Conservation (phyloP, 306 rosid genomes). For the Alnus rubra region DNA sequence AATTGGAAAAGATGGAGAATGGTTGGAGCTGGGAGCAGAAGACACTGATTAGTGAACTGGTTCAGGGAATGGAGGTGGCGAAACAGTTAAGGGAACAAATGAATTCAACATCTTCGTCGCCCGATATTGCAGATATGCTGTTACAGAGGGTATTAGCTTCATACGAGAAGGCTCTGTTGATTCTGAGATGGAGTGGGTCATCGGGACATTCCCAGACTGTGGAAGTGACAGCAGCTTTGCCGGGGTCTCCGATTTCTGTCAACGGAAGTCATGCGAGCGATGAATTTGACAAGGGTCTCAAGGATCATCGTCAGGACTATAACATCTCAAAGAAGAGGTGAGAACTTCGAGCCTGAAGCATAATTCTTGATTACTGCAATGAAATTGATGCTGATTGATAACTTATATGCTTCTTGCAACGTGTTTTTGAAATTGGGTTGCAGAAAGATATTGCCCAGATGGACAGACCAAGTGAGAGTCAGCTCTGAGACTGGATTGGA, state of each 20-base stretch:
- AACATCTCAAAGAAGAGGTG: conserved; percentile 73
- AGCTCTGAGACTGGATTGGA: conserved; percentile 61
- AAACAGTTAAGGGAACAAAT: conserved; percentile 57
- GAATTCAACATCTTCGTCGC: conserved; percentile 32
- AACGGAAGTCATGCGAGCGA: conserved; percentile 55
- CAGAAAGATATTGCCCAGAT: conserved; percentile 77
- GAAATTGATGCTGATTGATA: conserved; percentile 9
- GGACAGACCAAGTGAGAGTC: conserved; percentile 61
- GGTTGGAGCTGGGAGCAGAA: conserved; percentile 52
- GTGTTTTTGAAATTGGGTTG: conserved; percentile 21
- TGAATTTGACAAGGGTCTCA: conserved; percentile 42
- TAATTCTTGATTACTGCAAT: not conserved
- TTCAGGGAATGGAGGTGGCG: conserved; percentile 72
- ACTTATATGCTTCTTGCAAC: conserved; percentile 9
- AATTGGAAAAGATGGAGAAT: conserved; percentile 47
- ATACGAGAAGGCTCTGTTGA: conserved; percentile 65
- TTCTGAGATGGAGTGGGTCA: conserved; percentile 54
- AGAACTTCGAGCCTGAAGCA: conserved; percentile 1
- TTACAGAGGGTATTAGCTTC: conserved; percentile 63
- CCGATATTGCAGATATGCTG: conserved; percentile 42
- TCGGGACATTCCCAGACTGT: conserved; percentile 23
- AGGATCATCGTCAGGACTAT: conserved; percentile 39
- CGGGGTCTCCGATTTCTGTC: conserved; percentile 56
- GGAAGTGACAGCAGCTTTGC: conserved; percentile 28
- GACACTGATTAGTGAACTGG: conserved; percentile 53